A percentile compares a stretch with the other conserved stretches of the same genome.
phyloP scores from a whole-genome alignment of 176 grass and related monocot species.

The Triticum turgidum region DNA sequence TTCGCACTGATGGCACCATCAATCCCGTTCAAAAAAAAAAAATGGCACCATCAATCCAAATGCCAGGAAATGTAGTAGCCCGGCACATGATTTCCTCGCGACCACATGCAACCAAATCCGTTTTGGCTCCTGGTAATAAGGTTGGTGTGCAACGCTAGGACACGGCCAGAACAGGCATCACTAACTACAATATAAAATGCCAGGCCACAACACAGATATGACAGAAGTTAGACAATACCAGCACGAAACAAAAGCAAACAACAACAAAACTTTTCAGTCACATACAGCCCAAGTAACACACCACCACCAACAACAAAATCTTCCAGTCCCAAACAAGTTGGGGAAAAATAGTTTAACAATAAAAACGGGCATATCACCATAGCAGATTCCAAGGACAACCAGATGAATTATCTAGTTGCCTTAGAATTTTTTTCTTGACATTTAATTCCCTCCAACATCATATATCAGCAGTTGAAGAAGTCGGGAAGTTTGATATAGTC shows the following conservation, averaged over 20 bases:
- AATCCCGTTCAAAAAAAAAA: too few relatives aligned
- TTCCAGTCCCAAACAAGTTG: too few relatives aligned
- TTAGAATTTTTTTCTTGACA: background rate
- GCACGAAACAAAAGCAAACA: too few relatives aligned
- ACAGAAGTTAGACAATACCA: too few relatives aligned
- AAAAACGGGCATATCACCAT: background rate
- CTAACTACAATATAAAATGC: background rate
- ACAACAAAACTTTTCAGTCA: too few relatives aligned
- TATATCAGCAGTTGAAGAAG: background rate
- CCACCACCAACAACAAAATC: too few relatives aligned
- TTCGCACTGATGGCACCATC: background rate
- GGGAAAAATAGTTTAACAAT: too few relatives aligned
- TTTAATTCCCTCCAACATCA: background rate
- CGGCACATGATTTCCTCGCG: background rate
- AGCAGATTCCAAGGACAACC: background rate
- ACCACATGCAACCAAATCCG: background rate
- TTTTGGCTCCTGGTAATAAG: background rate
- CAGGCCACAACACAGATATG: background rate
- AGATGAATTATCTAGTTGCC: background rate
- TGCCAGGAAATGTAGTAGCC: background rate
- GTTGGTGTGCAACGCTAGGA: too few relatives aligned
- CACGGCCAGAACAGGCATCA: background rate
- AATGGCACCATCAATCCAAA: background rate
- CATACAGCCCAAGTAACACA: too few relatives aligned
- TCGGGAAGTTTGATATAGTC: slow-evolving; percentile 9